Conservation (phyloP, 371 early-diverging fungal genomes). For the Batkoa obscura region DNA sequence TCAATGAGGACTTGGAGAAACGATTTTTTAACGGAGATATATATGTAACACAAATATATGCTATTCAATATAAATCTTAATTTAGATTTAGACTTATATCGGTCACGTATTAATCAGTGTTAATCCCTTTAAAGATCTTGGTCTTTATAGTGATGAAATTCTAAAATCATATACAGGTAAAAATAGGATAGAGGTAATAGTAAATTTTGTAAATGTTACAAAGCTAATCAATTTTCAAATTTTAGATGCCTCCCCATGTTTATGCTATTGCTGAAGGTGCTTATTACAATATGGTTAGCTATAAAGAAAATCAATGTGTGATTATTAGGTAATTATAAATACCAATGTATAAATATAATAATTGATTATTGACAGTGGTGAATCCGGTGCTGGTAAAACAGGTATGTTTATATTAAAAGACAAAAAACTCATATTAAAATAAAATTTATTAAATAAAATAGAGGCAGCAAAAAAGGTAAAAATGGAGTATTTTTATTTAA, state of each 20-base stretch:
- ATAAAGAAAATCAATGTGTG: slow-evolving; percentile 95
- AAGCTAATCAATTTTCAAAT: not conserved
- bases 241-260: slow-evolving; percentile 65
- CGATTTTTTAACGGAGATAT: slow-evolving; percentile 68
- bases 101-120: slow-evolving; percentile 78
- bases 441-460: slow-evolving; percentile 15
- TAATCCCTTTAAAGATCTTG: slow-evolving; percentile 69
- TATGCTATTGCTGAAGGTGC: slow-evolving; percentile 72
- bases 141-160: slow-evolving; percentile 57
- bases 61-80: not conserved
- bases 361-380: slow-evolving; percentile 31
- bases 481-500: not conserved
- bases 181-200: slow-evolving; percentile 54
- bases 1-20: slow-evolving; percentile 67
- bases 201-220: not conserved
- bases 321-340: slow-evolving; percentile 46
- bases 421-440: no score
- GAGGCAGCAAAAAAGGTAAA: slow-evolving; percentile 63
- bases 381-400: slow-evolving; percentile 88
- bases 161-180: slow-evolving; percentile 57
- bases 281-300: slow-evolving; percentile 83
- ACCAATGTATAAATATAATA: not conserved
- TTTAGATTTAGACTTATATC: slow-evolving; percentile 50
- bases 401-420: slow-evolving; percentile 13
- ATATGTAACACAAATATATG: slow-evolving; percentile 29